A percentile compares a stretch with the other conserved stretches of the same genome.
Evolutionary conservation across 768 basidiomycete species (phyloP).

Genomic region (Tylopilus sp.): DNA sequence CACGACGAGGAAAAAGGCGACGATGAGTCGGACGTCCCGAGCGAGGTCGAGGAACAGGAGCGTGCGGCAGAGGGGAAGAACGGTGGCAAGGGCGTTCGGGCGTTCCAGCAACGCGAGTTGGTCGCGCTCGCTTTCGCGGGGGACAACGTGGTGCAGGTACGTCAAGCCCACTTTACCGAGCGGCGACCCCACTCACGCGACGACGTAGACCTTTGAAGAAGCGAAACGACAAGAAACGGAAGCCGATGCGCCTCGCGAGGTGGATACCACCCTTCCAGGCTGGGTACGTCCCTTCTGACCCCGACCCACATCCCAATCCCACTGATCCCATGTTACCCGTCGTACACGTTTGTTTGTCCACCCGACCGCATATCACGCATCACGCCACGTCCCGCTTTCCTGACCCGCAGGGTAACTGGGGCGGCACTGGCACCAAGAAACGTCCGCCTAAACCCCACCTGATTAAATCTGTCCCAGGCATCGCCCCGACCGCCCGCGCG

Average conservation of each 20-base stretch:
- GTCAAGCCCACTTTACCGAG: constrained; percentile 20
- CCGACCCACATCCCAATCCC: neutral
- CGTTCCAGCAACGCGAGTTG: constrained; percentile 88
- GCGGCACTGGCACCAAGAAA: constrained; percentile 68
- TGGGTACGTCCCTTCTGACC: constrained; percentile 64
- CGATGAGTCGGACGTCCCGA: constrained; percentile 54
- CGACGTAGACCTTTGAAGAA: constrained; percentile 76
- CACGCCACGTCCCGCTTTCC: neutral
- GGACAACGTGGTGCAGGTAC: constrained; percentile 89
- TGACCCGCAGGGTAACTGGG: constrained; percentile 89
- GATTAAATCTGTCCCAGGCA: constrained; percentile 78
- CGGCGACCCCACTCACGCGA: neutral
- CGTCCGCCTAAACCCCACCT: constrained; percentile 61
- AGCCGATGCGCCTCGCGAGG: constrained; percentile 80
- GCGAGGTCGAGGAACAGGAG: constrained; percentile 73
- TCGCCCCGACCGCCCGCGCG: constrained; percentile 74
- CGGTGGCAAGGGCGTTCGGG: constrained; percentile 43
- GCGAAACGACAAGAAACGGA: constrained; percentile 81
- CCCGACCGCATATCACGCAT: too few relatives aligned
- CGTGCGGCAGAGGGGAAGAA: constrained; percentile 42
- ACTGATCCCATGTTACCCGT: neutral
- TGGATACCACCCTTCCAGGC: constrained; percentile 89
- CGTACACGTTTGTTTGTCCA: neutral
- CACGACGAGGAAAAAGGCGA: constrained; percentile 20
- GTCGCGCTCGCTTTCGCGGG: constrained; percentile 96